Conservation (phyloP, 2,329 filamentous ascomycete genomes). For the Tolypocladium tropicale region DNA sequence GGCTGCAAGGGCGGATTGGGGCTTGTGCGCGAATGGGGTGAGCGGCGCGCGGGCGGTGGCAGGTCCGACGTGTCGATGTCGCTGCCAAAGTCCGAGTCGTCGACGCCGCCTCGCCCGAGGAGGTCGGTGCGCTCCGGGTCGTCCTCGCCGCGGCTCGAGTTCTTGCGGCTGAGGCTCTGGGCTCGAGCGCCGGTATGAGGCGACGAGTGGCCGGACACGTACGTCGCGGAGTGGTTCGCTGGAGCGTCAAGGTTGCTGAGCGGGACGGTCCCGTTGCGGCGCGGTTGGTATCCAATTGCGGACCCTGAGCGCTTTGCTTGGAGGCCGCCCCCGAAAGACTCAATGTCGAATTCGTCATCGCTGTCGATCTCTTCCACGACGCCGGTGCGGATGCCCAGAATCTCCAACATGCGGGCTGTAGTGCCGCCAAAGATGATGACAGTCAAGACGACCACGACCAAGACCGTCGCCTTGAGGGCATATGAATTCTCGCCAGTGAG, state of each 20-base stretch:
- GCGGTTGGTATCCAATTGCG: constrained; percentile 68
- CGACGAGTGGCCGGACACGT: constrained; percentile 44
- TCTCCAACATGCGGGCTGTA: constrained; percentile 94
- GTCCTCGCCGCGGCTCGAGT: constrained; percentile 26
- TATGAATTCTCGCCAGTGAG: constrained; percentile 72
- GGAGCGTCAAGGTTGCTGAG: constrained; percentile 38
- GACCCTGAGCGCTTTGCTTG: constrained; percentile 73
- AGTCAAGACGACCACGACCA: constrained; percentile 92
- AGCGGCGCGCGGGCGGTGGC: constrained; percentile 46
- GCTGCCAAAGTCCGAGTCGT: constrained; percentile 50
- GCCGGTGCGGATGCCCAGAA: constrained; percentile 89
- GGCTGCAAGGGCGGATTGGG: constrained; percentile 13
- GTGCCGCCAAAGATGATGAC: constrained; percentile 99
- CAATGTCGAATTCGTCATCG: constrained; percentile 97
- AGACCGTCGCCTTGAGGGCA: constrained; percentile 83
- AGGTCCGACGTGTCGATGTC: constrained; percentile 59
- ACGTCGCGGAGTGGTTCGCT: constrained; percentile 28
- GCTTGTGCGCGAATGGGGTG: constrained; percentile 21
- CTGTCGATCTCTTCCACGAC: constrained; percentile 96
- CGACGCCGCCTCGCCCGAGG: constrained; percentile 35
- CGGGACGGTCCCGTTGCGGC: constrained; percentile 51
- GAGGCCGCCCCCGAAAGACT: constrained; percentile 58
- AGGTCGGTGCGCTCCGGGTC: constrained; percentile 49
- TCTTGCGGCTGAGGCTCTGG: constrained; percentile 42
- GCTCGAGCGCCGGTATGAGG: constrained; percentile 33